These are phyloP conservation scores for Aureobasidium sp. DNA, from an alignment of 2,329 filamentous ascomycete species.

Conservation along the genomic window DNA sequence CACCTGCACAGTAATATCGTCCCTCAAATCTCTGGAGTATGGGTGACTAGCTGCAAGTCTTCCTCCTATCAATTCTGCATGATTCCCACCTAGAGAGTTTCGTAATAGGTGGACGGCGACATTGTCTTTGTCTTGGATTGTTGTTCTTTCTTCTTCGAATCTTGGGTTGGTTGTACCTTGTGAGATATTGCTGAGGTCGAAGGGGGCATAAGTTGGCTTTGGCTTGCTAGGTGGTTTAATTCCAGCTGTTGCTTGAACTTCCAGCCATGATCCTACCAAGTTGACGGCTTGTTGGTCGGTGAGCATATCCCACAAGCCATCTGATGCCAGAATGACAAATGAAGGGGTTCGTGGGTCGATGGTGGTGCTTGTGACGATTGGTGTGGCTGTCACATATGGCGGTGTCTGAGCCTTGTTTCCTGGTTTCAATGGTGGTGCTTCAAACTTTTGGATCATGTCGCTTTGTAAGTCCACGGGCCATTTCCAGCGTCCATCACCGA, in stretches of 20 bases:
- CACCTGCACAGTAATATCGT: slow-evolving; percentile 46
- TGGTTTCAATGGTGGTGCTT: slow-evolving; percentile 38
- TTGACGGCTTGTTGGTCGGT: slow-evolving; percentile 20
- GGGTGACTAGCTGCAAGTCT: slow-evolving; percentile 29
- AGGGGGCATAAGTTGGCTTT: neutral
- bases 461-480: slow-evolving; percentile 47
- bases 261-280: slow-evolving; percentile 48
- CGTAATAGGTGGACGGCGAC: slow-evolving; percentile 43
- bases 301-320: slow-evolving; percentile 50
- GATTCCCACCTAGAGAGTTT: slow-evolving; percentile 45
- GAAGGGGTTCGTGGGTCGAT: slow-evolving; percentile 34
- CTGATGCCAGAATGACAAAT: slow-evolving; percentile 59
- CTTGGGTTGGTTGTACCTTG: slow-evolving; percentile 31
- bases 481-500: slow-evolving; percentile 63
- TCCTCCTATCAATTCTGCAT: slow-evolving; percentile 31
- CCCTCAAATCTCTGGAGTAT: slow-evolving; percentile 32
- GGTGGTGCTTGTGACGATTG: slow-evolving; percentile 51
- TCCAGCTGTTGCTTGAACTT: slow-evolving; percentile 22
- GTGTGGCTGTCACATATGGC: slow-evolving; percentile 61
- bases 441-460: slow-evolving; percentile 39
- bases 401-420: slow-evolving; percentile 40
- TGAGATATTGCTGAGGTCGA: slow-evolving; percentile 32
- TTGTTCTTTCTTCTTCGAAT: slow-evolving; percentile 35
- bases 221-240: slow-evolving; percentile 16
- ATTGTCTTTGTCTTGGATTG: slow-evolving; percentile 34